Conservation (phyloP, 805 yeast genomes). For the Saccharomycopsis sp. region DNA sequence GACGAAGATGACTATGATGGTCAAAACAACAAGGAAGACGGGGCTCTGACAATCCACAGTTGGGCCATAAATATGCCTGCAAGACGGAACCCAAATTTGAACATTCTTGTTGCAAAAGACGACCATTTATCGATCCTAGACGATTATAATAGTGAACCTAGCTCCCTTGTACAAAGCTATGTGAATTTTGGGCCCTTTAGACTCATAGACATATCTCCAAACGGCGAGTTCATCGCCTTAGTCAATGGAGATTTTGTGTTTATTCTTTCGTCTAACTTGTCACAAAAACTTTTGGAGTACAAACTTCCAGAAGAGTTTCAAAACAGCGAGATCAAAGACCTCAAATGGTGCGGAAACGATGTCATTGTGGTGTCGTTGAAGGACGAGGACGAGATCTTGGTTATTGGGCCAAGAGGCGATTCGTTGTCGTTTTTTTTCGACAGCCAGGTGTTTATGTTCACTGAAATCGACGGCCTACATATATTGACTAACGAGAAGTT, state of each 20-base stretch:
- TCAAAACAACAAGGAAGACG: slow-evolving; percentile 20
- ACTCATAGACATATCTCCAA: slow-evolving; percentile 42
- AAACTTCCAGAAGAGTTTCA: slow-evolving; percentile 33
- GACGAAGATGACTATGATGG: slow-evolving; percentile 8
- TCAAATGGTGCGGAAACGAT: slow-evolving; percentile 84
- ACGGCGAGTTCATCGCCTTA: slow-evolving; percentile 47
- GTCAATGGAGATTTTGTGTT: slow-evolving; percentile 46
- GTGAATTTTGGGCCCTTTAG: slow-evolving; percentile 37
- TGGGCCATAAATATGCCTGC: background rate
- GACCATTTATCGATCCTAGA: background rate
- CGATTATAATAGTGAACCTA: background rate
- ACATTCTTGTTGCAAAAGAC: background rate
- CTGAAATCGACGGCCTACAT: slow-evolving; percentile 66
- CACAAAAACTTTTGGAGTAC: background rate
- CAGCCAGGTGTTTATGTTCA: slow-evolving; percentile 34
- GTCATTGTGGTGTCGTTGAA: slow-evolving; percentile 56
- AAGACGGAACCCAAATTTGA: background rate
- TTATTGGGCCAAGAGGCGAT: slow-evolving; percentile 63
- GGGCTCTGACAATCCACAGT: background rate
- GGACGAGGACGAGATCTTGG: slow-evolving; percentile 51
- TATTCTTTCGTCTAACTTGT: slow-evolving; percentile 27
- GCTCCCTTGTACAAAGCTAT: slow-evolving; percentile 23
- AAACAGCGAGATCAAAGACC: slow-evolving; percentile 31
- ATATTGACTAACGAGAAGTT: slow-evolving; percentile 51
- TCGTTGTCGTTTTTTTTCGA: slow-evolving; percentile 45